phyloP scores from a whole-genome alignment of 2,329 filamentous ascomycete species.

The Acarospora socialis region DNA sequence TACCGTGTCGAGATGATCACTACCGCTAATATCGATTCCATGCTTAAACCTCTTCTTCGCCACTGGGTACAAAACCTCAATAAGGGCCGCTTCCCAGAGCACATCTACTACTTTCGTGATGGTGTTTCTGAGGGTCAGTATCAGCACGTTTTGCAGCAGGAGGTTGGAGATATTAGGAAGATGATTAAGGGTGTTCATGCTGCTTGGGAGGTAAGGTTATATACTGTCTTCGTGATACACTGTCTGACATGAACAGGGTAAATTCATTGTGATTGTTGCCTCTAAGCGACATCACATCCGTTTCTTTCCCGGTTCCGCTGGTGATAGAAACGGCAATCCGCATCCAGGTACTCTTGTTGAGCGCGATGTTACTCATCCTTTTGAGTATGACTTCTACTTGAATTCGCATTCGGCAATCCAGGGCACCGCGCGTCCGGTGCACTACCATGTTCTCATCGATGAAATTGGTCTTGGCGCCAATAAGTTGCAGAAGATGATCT shows the following conservation, averaged over 20 bases:
- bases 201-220: too few species aligned
- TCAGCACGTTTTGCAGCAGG: constrained; percentile 60
- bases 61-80: constrained; percentile 48
- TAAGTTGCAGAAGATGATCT: constrained; percentile 73
- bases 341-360: constrained; percentile 81
- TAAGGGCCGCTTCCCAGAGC: constrained; percentile 44
- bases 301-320: constrained; percentile 60
- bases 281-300: constrained; percentile 92
- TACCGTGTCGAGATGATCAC: constrained; percentile 67
- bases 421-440: constrained; percentile 80
- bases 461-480: constrained; percentile 55
- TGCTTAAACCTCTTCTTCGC: constrained; percentile 50
- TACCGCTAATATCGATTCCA: constrained; percentile 46
- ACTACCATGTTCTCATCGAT: constrained; percentile 81
- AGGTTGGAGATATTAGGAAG: constrained; percentile 49
- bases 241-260: too few species aligned
- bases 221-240: constrained; percentile 6
- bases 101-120: constrained; percentile 85
- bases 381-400: constrained; percentile 77
- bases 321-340: constrained; percentile 67
- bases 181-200: background rate
- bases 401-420: constrained; percentile 69
- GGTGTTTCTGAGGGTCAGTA: constrained; percentile 86
- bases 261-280: constrained; percentile 74
- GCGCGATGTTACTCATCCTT: constrained; percentile 75